Conservation (phyloP, 2,329 filamentous ascomycete species). For the Lecanicillium sp. region DNA sequence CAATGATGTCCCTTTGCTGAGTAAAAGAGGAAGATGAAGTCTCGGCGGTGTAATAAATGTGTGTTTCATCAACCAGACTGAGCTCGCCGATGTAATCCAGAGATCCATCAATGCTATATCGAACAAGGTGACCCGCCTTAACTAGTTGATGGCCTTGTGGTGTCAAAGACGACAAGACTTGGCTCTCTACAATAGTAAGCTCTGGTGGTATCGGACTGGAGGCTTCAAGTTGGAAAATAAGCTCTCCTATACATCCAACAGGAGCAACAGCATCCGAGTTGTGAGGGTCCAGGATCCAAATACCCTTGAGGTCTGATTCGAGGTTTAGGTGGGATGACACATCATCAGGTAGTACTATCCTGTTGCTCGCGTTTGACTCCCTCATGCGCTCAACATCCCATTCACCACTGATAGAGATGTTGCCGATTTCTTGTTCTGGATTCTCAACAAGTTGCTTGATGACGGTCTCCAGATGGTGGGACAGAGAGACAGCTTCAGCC, state of each 20-base stretch:
- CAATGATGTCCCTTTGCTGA: neutral
- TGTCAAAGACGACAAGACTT: neutral
- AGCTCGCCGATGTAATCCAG: neutral
- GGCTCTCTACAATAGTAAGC: neutral
- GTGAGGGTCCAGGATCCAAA: neutral
- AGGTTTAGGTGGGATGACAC: neutral
- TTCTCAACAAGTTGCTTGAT: neutral
- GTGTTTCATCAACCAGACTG: neutral
- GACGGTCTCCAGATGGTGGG: neutral
- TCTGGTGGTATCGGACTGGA: neutral
- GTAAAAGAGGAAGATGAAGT: neutral
- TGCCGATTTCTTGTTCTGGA: neutral
- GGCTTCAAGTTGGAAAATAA: conserved; percentile 15
- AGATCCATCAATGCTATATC: neutral
- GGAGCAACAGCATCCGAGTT: conserved; percentile 11
- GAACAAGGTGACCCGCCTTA: neutral
- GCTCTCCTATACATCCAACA: conserved; percentile 17
- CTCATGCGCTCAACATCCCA: neutral
- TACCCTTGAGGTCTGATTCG: neutral
- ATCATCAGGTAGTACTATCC: neutral
- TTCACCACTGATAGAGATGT: neutral
- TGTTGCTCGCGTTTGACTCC: neutral
- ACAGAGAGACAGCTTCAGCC: neutral
- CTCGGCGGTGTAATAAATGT: no score
- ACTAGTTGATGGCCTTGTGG: neutral